Evolutionary conservation across 305 asterid species (phyloP).

Genomic region (Fraxinus xanthoxyloides): DNA sequence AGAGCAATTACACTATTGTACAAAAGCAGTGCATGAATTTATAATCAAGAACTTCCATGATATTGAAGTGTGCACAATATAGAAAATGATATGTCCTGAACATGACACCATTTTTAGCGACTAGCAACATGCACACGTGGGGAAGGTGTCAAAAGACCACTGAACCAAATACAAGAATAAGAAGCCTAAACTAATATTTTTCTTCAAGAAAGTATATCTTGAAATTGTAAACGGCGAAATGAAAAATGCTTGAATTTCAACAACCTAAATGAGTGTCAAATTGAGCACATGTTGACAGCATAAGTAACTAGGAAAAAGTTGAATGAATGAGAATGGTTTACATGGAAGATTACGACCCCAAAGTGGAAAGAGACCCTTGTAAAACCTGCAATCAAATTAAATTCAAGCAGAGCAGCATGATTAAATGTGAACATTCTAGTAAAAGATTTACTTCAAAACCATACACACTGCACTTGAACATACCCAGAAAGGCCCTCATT

Average conservation of each 20-base stretch:
- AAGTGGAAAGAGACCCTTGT: constrained; percentile 73
- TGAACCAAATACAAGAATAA: background rate
- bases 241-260: background rate
- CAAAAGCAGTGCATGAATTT: background rate
- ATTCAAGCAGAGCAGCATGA: constrained; percentile 16
- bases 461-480: background rate
- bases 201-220: constrained; percentile 3
- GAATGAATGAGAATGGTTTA: constrained; percentile 30
- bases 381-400: constrained; percentile 48
- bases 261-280: background rate
- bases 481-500: constrained; percentile 64
- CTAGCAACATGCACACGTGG: no score
- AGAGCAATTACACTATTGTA: background rate
- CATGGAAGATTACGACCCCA: constrained; percentile 91
- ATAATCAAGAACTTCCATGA: background rate
- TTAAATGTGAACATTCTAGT: background rate
- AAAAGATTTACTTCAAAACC: background rate
- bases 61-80: background rate
- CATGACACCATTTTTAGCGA: background rate
- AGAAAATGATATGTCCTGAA: background rate
- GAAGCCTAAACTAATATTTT: background rate
- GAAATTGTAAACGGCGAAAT: background rate
- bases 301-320: constrained; percentile 5
- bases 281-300: background rate
- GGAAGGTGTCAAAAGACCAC: background rate